Percentiles rank a stretch among this genome's conserved stretches.
Conservation (phyloP, 805 yeast genomes). For the Jamesozyma hellenica region DNA sequence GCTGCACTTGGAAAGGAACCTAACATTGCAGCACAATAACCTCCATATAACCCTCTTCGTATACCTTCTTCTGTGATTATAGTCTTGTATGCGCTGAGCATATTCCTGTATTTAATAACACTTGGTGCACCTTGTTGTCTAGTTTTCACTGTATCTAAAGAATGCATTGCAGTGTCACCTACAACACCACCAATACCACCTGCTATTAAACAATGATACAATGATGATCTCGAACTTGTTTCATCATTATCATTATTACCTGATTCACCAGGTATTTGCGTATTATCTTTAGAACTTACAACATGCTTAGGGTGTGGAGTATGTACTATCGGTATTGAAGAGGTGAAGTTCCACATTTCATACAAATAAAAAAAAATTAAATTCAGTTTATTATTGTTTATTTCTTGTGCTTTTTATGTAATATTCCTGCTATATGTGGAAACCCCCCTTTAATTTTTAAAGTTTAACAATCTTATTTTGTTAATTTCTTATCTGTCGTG, state of each 20-base stretch:
- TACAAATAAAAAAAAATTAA: not conserved
- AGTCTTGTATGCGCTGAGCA: conserved; percentile 65
- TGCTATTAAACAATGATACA: conserved; percentile 29
- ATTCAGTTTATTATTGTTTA: too few relatives aligned
- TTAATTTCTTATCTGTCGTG: not conserved
- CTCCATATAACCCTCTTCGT: conserved; percentile 77
- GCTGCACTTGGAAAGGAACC: conserved; percentile 94
- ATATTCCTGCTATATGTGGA: too few relatives aligned
- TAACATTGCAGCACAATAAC: conserved; percentile 81
- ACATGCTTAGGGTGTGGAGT: conserved; percentile 1
- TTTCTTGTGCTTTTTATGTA: too few relatives aligned
- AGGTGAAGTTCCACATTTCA: conserved; percentile 9
- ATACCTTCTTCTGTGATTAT: conserved; percentile 82
- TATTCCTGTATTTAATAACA: conserved; percentile 52
- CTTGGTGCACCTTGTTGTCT: conserved; percentile 91
- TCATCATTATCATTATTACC: not conserved
- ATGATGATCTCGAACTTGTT: conserved; percentile 1
- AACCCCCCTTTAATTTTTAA: too few relatives aligned
- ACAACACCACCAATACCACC: conserved; percentile 93
- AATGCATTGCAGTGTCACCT: conserved; percentile 91
- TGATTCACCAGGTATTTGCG: not conserved
- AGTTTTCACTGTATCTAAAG: conserved; percentile 92
- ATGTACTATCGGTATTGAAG: conserved; percentile 9
- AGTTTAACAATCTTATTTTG: too few relatives aligned
- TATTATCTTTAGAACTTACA: not conserved